Percentiles rank a stretch among this genome's conserved stretches.
These are phyloP conservation scores for Mrakia hoshinonis DNA, from an alignment of 768 basidiomycete genomes.

Conservation along the genomic window DNA sequence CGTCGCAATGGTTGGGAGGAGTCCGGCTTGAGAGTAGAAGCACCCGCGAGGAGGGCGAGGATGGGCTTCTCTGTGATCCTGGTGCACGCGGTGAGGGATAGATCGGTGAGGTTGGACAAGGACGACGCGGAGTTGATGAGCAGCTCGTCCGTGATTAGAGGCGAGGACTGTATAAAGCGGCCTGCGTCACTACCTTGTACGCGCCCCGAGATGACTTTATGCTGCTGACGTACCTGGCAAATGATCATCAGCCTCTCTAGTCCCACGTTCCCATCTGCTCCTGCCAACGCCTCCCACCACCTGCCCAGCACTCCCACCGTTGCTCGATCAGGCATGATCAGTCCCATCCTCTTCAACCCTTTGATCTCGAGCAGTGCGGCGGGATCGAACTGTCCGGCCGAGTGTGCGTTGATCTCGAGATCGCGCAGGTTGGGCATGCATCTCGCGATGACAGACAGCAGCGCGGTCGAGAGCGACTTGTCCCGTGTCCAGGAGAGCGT, in stretches of 20 bases:
- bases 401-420: slow-evolving; percentile 25
- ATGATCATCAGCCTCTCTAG: slow-evolving; percentile 6
- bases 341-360: background rate
- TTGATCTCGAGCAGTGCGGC: background rate
- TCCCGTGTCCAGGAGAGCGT: slow-evolving; percentile 24
- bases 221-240: slow-evolving; percentile 16
- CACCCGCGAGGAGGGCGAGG: background rate
- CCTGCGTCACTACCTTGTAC: too few species aligned
- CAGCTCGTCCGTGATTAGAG: slow-evolving; percentile 20
- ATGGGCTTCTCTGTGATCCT: background rate
- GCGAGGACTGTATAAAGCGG: background rate
- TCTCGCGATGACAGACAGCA: slow-evolving; percentile 4
- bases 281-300: background rate
- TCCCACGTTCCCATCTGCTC: background rate
- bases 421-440: slow-evolving; percentile 13
- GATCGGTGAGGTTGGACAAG: slow-evolving; percentile 2
- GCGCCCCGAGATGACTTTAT: too few species aligned
- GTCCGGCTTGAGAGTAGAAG: background rate
- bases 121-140: background rate
- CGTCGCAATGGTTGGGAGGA: background rate
- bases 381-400: slow-evolving; percentile 11
- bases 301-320: slow-evolving; percentile 5
- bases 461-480: slow-evolving; percentile 9
- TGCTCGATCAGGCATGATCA: slow-evolving; percentile 27
- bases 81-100: slow-evolving; percentile 12